Percentiles rank a stretch among this genome's conserved stretches.
Evolutionary conservation across 129 eudicot species (phyloP).

Genomic region (Saposhnikovia divaricata): DNA sequence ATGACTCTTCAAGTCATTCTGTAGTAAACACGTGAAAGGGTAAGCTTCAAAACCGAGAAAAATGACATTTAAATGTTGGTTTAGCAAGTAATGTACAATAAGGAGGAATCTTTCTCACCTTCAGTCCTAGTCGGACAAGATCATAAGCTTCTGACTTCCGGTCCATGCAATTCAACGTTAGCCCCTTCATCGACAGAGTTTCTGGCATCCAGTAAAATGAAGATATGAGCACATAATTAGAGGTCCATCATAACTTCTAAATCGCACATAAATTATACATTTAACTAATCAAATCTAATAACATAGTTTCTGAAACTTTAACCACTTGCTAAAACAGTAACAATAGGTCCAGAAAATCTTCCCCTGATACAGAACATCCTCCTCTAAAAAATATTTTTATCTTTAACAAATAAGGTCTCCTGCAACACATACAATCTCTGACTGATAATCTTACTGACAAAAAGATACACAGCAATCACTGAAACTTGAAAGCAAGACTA

Average conservation of each 20-base stretch:
- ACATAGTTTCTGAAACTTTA: background rate
- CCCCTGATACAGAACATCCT: background rate
- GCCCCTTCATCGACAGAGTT: constrained; percentile 95
- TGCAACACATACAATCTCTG: background rate
- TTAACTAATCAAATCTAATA: background rate
- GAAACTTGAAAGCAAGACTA: background rate
- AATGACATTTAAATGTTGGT: background rate
- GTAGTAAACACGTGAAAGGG: constrained; percentile 18
- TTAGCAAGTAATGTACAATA: background rate
- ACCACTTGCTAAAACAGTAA: background rate
- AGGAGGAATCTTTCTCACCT: constrained; percentile 35
- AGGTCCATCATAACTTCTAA: background rate
- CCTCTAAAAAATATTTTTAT: background rate
- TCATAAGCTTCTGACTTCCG: constrained; percentile 97
- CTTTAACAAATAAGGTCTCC: background rate
- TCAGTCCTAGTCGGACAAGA: constrained; percentile 91
- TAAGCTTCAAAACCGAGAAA: background rate
- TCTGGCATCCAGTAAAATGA: constrained; percentile 35
- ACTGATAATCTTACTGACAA: background rate
- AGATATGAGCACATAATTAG: constrained; percentile 8
- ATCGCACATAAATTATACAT: background rate
- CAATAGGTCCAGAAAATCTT: background rate
- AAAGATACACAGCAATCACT: background rate
- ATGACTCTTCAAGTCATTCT: constrained; percentile 99
- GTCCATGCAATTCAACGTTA: constrained; percentile 96